phyloP scores from a whole-genome alignment of 306 rosid species.

The Malus sieversii region DNA sequence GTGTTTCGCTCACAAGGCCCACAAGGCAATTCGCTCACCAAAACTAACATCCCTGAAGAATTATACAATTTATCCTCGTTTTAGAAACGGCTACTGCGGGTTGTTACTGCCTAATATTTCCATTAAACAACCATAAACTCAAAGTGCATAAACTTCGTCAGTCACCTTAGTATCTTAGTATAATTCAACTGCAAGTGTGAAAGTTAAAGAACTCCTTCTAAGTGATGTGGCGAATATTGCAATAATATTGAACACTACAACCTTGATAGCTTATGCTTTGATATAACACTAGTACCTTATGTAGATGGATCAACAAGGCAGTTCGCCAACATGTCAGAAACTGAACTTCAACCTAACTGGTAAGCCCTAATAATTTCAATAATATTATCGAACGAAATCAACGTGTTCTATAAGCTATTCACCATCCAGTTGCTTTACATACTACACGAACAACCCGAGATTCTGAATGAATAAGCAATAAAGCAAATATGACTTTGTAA shows the following conservation, averaged over 20 bases:
- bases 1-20: background rate
- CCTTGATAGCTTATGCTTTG: background rate
- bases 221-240: background rate
- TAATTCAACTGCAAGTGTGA: background rate
- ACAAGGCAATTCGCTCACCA: background rate
- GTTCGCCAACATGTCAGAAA: background rate
- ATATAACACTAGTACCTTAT: background rate
- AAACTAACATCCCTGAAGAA: background rate
- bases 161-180: background rate
- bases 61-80: background rate
- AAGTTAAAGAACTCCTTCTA: background rate
- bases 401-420: background rate
- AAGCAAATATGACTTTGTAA: background rate
- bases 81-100: background rate
- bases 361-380: background rate
- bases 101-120: background rate
- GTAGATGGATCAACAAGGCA: conserved; percentile 1
- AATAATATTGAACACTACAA: background rate
- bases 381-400: background rate
- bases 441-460: background rate
- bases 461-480: background rate
- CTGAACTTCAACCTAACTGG: background rate
- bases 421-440: background rate
- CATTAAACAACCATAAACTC: background rate
- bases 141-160: background rate